Conservation (phyloP, 1,139 yeast genomes). For the Lodderomyces beijingensis region DNA sequence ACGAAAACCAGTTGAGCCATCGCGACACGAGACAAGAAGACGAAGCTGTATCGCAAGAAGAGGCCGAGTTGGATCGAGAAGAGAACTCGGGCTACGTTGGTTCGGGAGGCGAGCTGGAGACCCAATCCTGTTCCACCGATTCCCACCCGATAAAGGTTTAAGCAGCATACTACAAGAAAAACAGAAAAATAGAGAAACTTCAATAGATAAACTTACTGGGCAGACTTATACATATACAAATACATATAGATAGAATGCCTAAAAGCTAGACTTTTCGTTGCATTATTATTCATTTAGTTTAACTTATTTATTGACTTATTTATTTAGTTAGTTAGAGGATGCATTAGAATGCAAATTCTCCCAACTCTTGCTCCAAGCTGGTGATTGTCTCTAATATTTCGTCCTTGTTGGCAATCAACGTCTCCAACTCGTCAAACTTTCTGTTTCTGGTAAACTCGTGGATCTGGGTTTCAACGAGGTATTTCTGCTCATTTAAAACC, state of each 20-base stretch:
- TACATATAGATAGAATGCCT: too few species aligned
- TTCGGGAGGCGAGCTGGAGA: slow-evolving; percentile 1
- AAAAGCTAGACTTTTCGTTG: too few species aligned
- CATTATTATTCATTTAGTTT: background rate
- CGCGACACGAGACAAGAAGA: slow-evolving; percentile 4
- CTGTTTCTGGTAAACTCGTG: slow-evolving; percentile 60
- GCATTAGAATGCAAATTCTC: slow-evolving; percentile 54
- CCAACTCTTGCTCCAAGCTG: slow-evolving; percentile 49
- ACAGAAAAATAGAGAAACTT: too few species aligned
- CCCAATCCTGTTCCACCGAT: slow-evolving; percentile 2
- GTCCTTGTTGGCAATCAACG: slow-evolving; percentile 52
- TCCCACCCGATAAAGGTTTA: background rate
- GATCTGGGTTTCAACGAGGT: slow-evolving; percentile 61
- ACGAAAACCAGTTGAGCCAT: slow-evolving; percentile 9
- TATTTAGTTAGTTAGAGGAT: too few species aligned
- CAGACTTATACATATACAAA: too few species aligned
- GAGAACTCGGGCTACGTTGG: slow-evolving; percentile 1
- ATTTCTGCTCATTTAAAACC: slow-evolving; percentile 83
- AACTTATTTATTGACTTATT: background rate
- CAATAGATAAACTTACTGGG: too few species aligned
- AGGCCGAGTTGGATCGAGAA: slow-evolving; percentile 2
- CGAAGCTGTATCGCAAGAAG: slow-evolving; percentile 2
- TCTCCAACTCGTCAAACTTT: slow-evolving; percentile 70
- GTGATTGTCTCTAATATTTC: slow-evolving; percentile 57
- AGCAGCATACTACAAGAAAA: too few species aligned